Conservation (phyloP, 768 basidiomycete species). For the Phaffia tasmanica region DNA sequence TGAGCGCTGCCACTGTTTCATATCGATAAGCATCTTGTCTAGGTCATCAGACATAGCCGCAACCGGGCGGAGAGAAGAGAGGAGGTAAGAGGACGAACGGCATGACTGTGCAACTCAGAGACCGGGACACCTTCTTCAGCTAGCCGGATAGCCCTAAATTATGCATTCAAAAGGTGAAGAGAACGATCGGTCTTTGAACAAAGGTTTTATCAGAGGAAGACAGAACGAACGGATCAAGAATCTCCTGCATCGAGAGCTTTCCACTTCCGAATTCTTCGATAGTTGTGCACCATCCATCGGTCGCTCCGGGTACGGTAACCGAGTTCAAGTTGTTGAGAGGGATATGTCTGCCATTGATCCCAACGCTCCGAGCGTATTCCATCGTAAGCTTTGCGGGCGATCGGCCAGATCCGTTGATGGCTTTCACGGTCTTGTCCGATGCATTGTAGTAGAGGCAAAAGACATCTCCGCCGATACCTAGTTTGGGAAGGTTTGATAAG, state of each 20-base stretch:
- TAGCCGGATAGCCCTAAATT: slow-evolving; percentile 58
- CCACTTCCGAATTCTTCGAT: slow-evolving; percentile 72
- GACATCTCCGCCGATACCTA: slow-evolving; percentile 36
- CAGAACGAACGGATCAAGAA: slow-evolving; percentile 52
- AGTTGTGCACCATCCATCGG: slow-evolving; percentile 89
- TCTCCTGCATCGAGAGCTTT: slow-evolving; percentile 53
- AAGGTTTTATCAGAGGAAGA: not conserved
- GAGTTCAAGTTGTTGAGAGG: slow-evolving; percentile 47
- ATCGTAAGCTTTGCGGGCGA: slow-evolving; percentile 69
- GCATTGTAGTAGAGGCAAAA: slow-evolving; percentile 91
- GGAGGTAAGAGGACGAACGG: slow-evolving; percentile 41
- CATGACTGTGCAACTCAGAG: slow-evolving; percentile 62
- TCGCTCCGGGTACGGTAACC: slow-evolving; percentile 53
- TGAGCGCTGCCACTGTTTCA: slow-evolving; percentile 45
- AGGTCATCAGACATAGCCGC: not conserved
- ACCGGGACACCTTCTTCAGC: slow-evolving; percentile 89
- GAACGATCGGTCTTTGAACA: not conserved
- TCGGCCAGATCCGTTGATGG: slow-evolving; percentile 77
- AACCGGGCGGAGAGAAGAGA: slow-evolving; percentile 16
- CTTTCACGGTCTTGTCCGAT: slow-evolving; percentile 66
- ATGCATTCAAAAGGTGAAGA: not conserved
- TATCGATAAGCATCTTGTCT: slow-evolving; percentile 8
- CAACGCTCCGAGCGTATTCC: slow-evolving; percentile 58
- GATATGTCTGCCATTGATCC: slow-evolving; percentile 55
- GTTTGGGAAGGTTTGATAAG: not conserved